Base-by-base conservation (phyloP, 2,329 filamentous ascomycete species). In the Colletotrichum brevisporum region DNA sequence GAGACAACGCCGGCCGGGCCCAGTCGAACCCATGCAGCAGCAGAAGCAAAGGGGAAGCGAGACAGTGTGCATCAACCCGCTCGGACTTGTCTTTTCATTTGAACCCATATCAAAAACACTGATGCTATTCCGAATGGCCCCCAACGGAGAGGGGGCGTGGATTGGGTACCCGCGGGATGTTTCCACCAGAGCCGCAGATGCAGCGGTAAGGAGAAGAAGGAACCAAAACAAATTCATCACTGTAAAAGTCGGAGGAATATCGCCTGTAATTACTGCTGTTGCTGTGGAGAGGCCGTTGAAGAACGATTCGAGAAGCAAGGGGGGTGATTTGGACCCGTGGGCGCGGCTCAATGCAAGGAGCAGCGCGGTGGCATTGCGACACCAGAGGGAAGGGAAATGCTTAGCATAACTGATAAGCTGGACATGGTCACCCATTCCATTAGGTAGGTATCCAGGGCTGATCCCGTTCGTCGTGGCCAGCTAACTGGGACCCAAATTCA, bases 371-470 rank as follows among this genome's bases (percentile, higher is more conserved):
- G 53, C 21, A 41, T 6, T n/a, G n/a, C 18, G 39, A 50, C 6
- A 31, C 2, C 12, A 24, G 24, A 9, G 21, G 43, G 26, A 21
- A 43, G 43, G 13, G 24, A 27, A 59, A 26, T 16, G 24, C 66
- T 66, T 66, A 66, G 62, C 67, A 69, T 67, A 51, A 52, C 24
- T 24, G 36, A 69, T 69, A 61, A 65, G 53, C 61, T 18, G 21
- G 50, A 31, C 51, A 56, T 56, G 55, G 43, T 69, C 66, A 60
- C n/a, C 62, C n/a, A 43, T 66, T n/a, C n/a, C n/a, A n/a, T n/a
- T n/a, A n/a, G n/a, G n/a, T n/a, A n/a, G n/a, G n/a, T 55, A 56
- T 18, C 21, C 61, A 69, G 62, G 31, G 66, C 62, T 52, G 50
- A 66, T 69, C 55, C 62, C 62, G 39, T 67, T 50, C 26, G 56